Base-by-base conservation (phyloP, 306 rosid genomes). In the Albizia julibrissin region DNA sequence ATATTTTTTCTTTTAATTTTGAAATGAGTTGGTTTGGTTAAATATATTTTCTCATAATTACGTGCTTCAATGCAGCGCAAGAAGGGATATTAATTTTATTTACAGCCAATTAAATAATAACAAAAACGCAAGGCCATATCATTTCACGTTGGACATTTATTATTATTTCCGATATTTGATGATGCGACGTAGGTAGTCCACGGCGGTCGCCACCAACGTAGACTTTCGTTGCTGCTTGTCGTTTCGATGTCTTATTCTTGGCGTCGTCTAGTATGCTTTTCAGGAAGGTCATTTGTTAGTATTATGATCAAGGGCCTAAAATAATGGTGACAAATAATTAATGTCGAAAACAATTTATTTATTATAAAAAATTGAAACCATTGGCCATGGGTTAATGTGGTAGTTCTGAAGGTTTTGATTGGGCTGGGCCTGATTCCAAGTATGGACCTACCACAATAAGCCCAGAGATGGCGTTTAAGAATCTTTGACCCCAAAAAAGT, bases 131-230 rank as follows among this genome's bases (percentile, higher is more conserved):
- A 73, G 64, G 56, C 24, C 64, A 69, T 11, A 69, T 72, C 74
- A 81, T 67, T 78, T 85, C 83, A n/a, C 61, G 78, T 69, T 29
- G 16, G 49, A 67, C 67, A 74, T 47, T 69, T 78, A 78, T 78
- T 82, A 34, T 39, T 82, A 47, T 31, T 82, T 79, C 76, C 26
- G 59, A 79, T 62, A 16, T 59, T 79, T 44, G 40, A 34, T 29
- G 89, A 86, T 67, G 78, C 62, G 83, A 83, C 75, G 54, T 49
- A 61, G 56, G 27, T 75, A 31, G 24, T 59, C 68, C 76, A 14
- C 71, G 69, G 72, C 12, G 21, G 72, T n/a, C 15, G 24, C 71
- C 72, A 50, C 65, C 56, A 43, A 42, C 62, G 43, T 12, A 26
- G 37, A 42, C 46, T 10, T 40, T 77, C 37, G 65, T 33, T 18